Percentiles rank a stretch among this genome's conserved stretches.
These are phyloP conservation scores for Biscogniauxia mediterranea DNA, from an alignment of 2,329 filamentous ascomycete genomes.

Conservation along the genomic window DNA sequence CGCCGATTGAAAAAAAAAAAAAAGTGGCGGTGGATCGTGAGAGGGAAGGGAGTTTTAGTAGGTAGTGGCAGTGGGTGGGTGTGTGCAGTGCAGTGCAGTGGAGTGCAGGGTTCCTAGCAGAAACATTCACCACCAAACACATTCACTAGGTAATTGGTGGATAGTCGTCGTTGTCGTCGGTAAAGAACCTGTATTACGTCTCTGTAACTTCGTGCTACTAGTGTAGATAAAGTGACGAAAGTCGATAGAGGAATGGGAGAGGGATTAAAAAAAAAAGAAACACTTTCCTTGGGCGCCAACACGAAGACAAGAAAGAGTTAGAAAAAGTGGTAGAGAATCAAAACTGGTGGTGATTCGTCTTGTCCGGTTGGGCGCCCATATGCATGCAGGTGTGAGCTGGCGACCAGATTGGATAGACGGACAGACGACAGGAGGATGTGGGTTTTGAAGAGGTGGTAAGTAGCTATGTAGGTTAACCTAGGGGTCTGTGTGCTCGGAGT, in stretches of 20 bases:
- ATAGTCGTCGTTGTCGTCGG: background rate
- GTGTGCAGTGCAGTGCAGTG: background rate
- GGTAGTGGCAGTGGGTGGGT: background rate
- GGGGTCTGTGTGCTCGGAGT: background rate
- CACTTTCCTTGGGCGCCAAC: background rate
- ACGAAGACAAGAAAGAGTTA: background rate
- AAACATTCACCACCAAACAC: background rate
- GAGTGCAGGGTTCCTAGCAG: background rate
- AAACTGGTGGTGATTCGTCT: background rate
- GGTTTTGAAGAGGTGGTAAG: too few species aligned
- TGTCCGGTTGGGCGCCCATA: slow-evolving; percentile 11
- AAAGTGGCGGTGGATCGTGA: background rate
- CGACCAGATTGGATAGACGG: slow-evolving; percentile 2
- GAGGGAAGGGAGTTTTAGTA: too few species aligned
- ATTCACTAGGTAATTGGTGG: background rate
- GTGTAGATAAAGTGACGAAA: background rate
- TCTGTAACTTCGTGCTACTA: background rate
- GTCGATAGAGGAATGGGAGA: background rate
- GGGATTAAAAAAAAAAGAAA: background rate
- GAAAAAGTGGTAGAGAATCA: background rate
- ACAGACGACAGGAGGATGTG: background rate
- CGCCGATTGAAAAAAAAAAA: too few species aligned
- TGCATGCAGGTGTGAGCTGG: slow-evolving; percentile 22
- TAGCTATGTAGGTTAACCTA: background rate
- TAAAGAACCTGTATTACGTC: background rate